Evolutionary conservation across 2,329 filamentous ascomycete species (phyloP).

Genomic region (Claviceps monticola): DNA sequence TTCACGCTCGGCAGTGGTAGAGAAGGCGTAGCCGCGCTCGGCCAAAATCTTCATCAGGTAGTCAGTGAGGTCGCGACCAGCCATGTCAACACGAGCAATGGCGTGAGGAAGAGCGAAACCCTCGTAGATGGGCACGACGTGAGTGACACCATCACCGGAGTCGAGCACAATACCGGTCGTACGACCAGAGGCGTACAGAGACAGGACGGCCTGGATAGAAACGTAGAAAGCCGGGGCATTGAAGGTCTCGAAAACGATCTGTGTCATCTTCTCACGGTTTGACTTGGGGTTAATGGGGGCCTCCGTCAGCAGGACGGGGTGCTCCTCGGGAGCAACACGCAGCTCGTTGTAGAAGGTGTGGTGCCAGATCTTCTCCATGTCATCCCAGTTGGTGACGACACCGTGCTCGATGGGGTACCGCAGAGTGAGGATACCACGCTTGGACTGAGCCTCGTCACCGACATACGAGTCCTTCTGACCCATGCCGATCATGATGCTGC

Average conservation of each 20-base stretch:
- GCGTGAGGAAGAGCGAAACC: constrained; percentile 99
- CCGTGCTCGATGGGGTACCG: constrained; percentile 99
- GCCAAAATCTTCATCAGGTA: constrained; percentile 99
- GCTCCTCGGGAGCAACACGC: constrained; percentile 98
- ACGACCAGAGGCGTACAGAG: constrained; percentile 98
- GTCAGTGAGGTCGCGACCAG: constrained; percentile 98
- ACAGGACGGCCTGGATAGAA: constrained; percentile 98
- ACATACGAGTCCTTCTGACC: constrained; percentile 99
- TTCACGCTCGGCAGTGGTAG: constrained; percentile 99
- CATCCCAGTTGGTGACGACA: constrained; percentile 99
- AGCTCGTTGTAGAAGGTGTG: constrained; percentile 99
- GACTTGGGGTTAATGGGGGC: constrained; percentile 99
- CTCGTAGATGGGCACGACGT: constrained; percentile 99
- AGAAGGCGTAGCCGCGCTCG: constrained; percentile 99
- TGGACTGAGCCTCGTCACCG: constrained; percentile 99
- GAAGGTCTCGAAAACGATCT: constrained; percentile 99
- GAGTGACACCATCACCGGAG: constrained; percentile 99
- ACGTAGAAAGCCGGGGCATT: constrained; percentile 99
- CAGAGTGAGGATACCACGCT: constrained; percentile 99
- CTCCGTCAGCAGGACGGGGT: constrained; percentile 97
- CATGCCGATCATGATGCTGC: constrained; percentile 99
- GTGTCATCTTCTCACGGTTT: constrained; percentile 99
- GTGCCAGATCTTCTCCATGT: constrained; percentile 99
- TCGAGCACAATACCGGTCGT: constrained; percentile 99
- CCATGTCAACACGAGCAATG: constrained; percentile 99